A percentile compares a stretch with the other conserved stretches of the same genome.
Evolutionary conservation across 345 rosid species (phyloP).

Genomic region (Brassica napus): Da-Ae NC_063449.1:44436501-44437000

Average conservation of each 20-base stretch:
- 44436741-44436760: slow-evolving; percentile 17
- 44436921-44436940: neutral
- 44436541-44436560: neutral
- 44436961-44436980: neutral
- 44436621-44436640: slow-evolving; percentile 34
- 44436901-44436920: neutral
- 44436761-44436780: neutral
- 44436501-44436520: neutral
- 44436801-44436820: slow-evolving; percentile 5
- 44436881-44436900: neutral
- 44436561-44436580: neutral
- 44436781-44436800: neutral
- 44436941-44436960: neutral
- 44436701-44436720: neutral
- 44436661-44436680: neutral
- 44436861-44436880: neutral
- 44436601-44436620: slow-evolving; percentile 10
- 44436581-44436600: neutral
- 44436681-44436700: neutral
- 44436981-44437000: slow-evolving; percentile 1
- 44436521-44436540: slow-evolving; percentile 10
- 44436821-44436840: neutral
- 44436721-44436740: slow-evolving; percentile 14
- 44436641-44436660: slow-evolving; percentile 28
- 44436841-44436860: slow-evolving; percentile 20